Conservation (phyloP, 2,329 filamentous ascomycete species). For the Claviceps sorghi region DNA sequence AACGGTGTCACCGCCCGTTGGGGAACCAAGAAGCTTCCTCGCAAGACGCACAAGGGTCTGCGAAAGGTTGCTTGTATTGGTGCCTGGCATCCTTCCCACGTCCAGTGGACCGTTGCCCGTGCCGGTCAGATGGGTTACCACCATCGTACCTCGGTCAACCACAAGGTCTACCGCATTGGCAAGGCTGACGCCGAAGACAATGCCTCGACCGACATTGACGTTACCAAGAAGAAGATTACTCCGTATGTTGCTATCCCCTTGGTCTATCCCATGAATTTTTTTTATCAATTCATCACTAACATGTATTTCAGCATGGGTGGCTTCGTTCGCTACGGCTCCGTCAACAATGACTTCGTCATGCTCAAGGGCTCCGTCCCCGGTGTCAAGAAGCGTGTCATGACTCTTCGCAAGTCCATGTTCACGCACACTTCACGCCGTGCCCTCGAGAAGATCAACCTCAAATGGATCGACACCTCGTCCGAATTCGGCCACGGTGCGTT, state of each 20-base stretch:
- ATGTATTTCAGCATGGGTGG: slow-evolving; percentile 65
- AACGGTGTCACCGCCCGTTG: slow-evolving; percentile 92
- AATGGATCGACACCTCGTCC: slow-evolving; percentile 99
- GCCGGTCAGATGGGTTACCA: slow-evolving; percentile 99
- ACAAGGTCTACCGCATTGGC: slow-evolving; percentile 99
- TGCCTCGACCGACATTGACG: slow-evolving; percentile 86
- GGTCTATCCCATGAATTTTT: too few species aligned
- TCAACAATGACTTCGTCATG: slow-evolving; percentile 98
- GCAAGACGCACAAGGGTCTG: slow-evolving; percentile 99
- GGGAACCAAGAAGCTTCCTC: slow-evolving; percentile 99
- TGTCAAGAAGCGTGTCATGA: slow-evolving; percentile 99
- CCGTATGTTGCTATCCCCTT: slow-evolving; percentile 53
- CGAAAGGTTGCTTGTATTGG: slow-evolving; percentile 99
- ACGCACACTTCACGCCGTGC: slow-evolving; percentile 88
- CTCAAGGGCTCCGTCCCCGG: slow-evolving; percentile 96
- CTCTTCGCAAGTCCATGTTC: slow-evolving; percentile 98
- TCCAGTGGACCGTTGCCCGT: slow-evolving; percentile 99
- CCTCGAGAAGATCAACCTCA: slow-evolving; percentile 98
- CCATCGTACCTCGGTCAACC: slow-evolving; percentile 99
- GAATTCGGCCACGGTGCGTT: slow-evolving; percentile 99
- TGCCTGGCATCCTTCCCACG: slow-evolving; percentile 99
- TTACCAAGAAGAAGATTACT: slow-evolving; percentile 99
- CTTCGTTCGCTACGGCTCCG: slow-evolving; percentile 97
- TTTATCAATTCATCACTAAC: slow-evolving; percentile 10
- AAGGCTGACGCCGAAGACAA: slow-evolving; percentile 83